Evolutionary conservation across 1,284 basidiomycete genomes (phyloP), one percentile per base, ranked within the genome.

Genomic region (Hemileia vastatrix): DNA sequence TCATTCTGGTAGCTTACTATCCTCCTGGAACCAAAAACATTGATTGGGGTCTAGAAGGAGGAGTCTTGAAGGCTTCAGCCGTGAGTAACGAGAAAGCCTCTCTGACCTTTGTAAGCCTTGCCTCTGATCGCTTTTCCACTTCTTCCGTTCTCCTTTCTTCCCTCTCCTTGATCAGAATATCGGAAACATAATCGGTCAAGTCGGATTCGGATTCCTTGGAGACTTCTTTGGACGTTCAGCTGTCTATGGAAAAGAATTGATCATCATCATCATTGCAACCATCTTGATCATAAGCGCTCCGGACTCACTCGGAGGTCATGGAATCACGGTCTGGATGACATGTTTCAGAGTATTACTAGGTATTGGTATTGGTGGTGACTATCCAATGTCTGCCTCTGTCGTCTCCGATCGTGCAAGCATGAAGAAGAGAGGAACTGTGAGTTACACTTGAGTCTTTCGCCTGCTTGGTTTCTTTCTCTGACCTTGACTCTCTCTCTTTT

Each of bases 1-100:
- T 72, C 68, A 66, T 71, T 58, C 67, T 72, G 40, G 54, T 67
- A 54, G 69, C 69, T 57, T 72, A 72, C 66, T 64, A 55, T 27
- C 27, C 27, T 27, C 9, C 50, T n/a, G n/a, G n/a, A n/a, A n/a
- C n/a, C n/a, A n/a, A n/a, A n/a, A n/a, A n/a, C n/a, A n/a, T n/a
- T n/a, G n/a, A n/a, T n/a, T n/a, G 36, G 3, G 54, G 36, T n/a
- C 54, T 55, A 4, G 54, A 24, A 1, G 54, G 54, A 4, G 54
- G 54, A 23, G 54, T 55, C 2, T 43, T 55, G 40, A 55, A 55
- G 44, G 54, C 54, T 18, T 33, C 54, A 23, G 45, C 54, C 2
- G n/a, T n/a, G n/a, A n/a, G n/a, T n/a, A n/a, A n/a, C n/a, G n/a
- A n/a, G n/a, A n/a, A n/a, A n/a, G n/a, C n/a, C n/a, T n/a, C n/a